A percentile compares a stretch with the other conserved stretches of the same genome.
Conservation (phyloP, 2,329 filamentous ascomycete species). For the Nakataea oryzae region DNA sequence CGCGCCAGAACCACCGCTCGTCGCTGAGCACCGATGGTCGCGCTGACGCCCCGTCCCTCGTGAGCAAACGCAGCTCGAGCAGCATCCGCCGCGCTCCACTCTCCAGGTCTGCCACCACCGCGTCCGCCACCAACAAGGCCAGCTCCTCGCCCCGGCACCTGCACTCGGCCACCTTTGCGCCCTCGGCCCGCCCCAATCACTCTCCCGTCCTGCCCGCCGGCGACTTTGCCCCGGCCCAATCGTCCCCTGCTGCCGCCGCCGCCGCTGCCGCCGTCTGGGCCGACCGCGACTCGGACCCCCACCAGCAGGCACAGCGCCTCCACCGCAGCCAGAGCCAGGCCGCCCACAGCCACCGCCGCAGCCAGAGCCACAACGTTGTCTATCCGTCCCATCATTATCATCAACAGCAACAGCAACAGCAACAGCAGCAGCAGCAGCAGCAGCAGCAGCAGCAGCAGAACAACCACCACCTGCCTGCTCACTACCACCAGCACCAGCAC, state of each 20-base stretch:
- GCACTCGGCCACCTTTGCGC: slow-evolving; percentile 17
- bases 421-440: slow-evolving; percentile 12
- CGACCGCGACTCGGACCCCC: slow-evolving; percentile 15
- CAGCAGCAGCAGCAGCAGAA: slow-evolving; percentile 17
- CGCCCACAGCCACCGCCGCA: slow-evolving; percentile 3
- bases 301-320: slow-evolving; percentile 4
- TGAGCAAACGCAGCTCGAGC: slow-evolving; percentile 54
- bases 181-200: slow-evolving; percentile 25
- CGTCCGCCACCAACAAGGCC: slow-evolving; percentile 40
- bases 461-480: slow-evolving; percentile 14
- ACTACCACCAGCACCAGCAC: slow-evolving; percentile 15
- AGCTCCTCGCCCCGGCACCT: slow-evolving; percentile 36
- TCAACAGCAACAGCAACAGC: slow-evolving; percentile 10
- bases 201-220: slow-evolving; percentile 33
- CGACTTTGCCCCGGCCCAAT: slow-evolving; percentile 25
- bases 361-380: slow-evolving; percentile 12
- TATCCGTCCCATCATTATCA: slow-evolving; percentile 10
- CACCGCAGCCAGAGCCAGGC: not conserved
- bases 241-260: slow-evolving; percentile 3
- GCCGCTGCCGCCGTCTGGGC: slow-evolving; percentile 5
- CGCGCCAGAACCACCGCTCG: slow-evolving; percentile 31
- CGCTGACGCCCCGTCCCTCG: slow-evolving; percentile 45
- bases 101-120: slow-evolving; percentile 31
- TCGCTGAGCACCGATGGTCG: slow-evolving; percentile 40
- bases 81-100: slow-evolving; percentile 50